These are phyloP conservation scores for Pichia thaimueangensis DNA, from an alignment of 805 yeast genomes.

Conservation along the genomic window DNA sequence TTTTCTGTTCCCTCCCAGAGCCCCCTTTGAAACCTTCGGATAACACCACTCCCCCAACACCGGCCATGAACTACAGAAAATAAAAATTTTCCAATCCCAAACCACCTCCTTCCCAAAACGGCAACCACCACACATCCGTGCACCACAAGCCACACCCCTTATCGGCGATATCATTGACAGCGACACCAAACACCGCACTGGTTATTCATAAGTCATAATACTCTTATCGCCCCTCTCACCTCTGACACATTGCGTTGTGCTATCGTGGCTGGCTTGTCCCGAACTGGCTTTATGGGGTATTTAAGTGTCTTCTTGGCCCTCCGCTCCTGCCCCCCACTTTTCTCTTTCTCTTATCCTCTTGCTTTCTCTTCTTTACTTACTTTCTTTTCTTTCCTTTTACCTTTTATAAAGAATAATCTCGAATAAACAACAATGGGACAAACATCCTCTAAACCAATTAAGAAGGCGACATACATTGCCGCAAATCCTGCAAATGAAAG, in stretches of 20 bases:
- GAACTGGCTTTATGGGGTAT: too few species aligned
- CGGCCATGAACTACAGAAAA: too few species aligned
- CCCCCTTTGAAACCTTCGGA: too few species aligned
- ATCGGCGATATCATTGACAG: too few species aligned
- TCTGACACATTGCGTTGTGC: too few species aligned
- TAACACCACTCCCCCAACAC: too few species aligned
- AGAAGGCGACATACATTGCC: constrained; percentile 5
- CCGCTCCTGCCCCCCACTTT: background rate
- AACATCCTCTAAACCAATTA: background rate
- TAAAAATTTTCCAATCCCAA: constrained; percentile 2
- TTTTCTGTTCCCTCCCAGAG: background rate
- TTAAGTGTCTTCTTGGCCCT: too few species aligned
- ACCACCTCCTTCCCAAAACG: constrained; percentile 3
- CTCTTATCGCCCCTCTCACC: too few species aligned
- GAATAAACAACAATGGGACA: constrained; percentile 6
- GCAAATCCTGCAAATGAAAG: constrained; percentile 11
- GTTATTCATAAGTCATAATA: too few species aligned
- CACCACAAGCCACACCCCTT: background rate
- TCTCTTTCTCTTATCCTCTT: constrained; percentile 2
- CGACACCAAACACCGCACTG: too few species aligned
- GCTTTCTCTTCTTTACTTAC: too few species aligned
- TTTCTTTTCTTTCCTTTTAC: background rate
- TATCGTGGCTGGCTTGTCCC: too few species aligned
- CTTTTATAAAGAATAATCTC: background rate
- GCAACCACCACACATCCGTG: background rate